Evolutionary conservation across 441 rosid genomes (phyloP), one percentile per base, ranked within the genome.

Genomic region (Pelargonium cotyledonis): DNA sequence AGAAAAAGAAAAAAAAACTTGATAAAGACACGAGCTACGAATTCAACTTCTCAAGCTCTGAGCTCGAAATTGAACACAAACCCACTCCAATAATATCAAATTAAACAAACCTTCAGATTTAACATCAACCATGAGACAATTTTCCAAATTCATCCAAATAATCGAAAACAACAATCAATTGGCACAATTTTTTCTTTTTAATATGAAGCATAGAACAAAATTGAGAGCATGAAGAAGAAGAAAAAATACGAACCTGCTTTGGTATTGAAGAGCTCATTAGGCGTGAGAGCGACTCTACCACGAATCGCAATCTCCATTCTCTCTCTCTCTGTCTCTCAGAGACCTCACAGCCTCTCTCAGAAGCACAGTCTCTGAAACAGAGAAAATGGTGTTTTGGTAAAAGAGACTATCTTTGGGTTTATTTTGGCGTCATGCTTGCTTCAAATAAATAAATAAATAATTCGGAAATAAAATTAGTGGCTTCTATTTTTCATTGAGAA

Each of bases 271-370:
- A 89, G 81, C 65, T 84, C 74, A 78, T 79, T 84, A 4, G 97
- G 91, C 66, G 96, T 90, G 83, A 88, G 91, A 81, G 94, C 72
- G 68, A 90, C 73, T 73, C 92, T 88, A 88, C 97, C 92, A 80
- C 85, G 82, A 51, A 92, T 83, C 74, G 90, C 85, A 77, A 83
- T 88, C 80, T 86, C 98, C 98, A 90, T 92, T 65, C 10, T 70
- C 73, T 69, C 76, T 71, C 76, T 6, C 4, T 6, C 4, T 0
- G 6, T 6, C 1, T 2, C 3, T 1, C 29, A 26, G 29, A 26
- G 29, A n/a, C n/a, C n/a, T 63, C 69, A 43, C 65, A 68, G 75
- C 65, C 71, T 14, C 69, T 64, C 72, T 21, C 69, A 26, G 1
- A 47, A 12, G n/a, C 57, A 11, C 57, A 51, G 57, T 12, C 57